Evolutionary conservation across 129 eudicot species (phyloP).

Genomic region (Centrapalus pauciflorus): DNA sequence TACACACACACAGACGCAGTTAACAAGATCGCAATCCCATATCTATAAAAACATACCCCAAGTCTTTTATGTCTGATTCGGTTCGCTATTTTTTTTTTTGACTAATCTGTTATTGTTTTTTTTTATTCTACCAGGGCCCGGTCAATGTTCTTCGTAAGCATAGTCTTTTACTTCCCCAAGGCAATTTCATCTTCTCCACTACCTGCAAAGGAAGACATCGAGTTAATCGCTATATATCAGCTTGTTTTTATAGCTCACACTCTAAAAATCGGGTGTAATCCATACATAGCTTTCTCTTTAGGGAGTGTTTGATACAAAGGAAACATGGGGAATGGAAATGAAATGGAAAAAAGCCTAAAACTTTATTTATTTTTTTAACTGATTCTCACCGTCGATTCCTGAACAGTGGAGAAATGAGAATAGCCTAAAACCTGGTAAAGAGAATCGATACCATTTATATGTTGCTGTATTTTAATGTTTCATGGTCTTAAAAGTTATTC

Average conservation of each 20-base stretch:
- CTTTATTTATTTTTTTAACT: no score
- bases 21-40: slow-evolving; percentile 27
- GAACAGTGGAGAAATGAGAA: no score
- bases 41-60: slow-evolving; percentile 25
- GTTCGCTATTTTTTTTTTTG: neutral
- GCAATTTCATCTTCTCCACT: slow-evolving; percentile 51
- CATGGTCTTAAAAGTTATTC: no score
- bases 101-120: slow-evolving; percentile 2
- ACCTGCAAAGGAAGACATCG: slow-evolving; percentile 27
- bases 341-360: no score
- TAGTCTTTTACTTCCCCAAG: slow-evolving; percentile 46
- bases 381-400: no score
- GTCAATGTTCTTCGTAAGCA: slow-evolving; percentile 80
- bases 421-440: no score
- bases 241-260: neutral
- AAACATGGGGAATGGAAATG: no score
- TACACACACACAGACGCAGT: slow-evolving; percentile 28
- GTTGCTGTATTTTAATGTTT: no score
- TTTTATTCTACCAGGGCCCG: slow-evolving; percentile 72
- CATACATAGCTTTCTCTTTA: no score
- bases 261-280: neutral
- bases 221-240: neutral
- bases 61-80: neutral
- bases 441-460: no score
- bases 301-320: no score